Evolutionary conservation across 768 basidiomycete species (phyloP).

Genomic region (Phylloporus scabripes): DNA sequence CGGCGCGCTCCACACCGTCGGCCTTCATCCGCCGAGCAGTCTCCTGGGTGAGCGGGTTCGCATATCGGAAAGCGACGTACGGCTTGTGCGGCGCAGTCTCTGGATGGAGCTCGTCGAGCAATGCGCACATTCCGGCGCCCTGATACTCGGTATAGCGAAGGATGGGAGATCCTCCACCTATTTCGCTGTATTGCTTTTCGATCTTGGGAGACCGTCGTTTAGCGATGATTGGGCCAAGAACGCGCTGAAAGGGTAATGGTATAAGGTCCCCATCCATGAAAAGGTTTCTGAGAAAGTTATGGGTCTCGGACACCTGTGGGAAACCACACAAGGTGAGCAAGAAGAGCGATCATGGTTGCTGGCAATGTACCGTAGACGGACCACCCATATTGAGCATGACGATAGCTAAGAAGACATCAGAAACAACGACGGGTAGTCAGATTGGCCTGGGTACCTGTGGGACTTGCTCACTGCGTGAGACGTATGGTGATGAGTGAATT

Average conservation of each 20-base stretch:
- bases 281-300: conserved; percentile 86
- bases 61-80: conserved; percentile 95
- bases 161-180: conserved; percentile 97
- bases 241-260: conserved; percentile 85
- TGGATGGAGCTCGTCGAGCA: conserved; percentile 94
- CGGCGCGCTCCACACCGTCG: conserved; percentile 87
- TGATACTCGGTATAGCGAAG: conserved; percentile 83
- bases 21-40: conserved; percentile 77
- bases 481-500: not conserved
- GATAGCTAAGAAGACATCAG: conserved; percentile 49
- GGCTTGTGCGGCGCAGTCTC: conserved; percentile 91
- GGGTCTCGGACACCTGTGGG: conserved; percentile 79
- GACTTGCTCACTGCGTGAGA: conserved; percentile 36
- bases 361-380: conserved; percentile 69
- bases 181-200: conserved; percentile 89
- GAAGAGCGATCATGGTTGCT: not conserved
- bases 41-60: conserved; percentile 79
- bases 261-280: conserved; percentile 94
- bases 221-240: conserved; percentile 87
- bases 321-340: conserved; percentile 6
- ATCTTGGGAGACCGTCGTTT: conserved; percentile 85
- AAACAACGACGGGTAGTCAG: not conserved
- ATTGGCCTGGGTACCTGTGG: conserved; percentile 46
- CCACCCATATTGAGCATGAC: conserved; percentile 99
- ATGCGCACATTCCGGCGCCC: conserved; percentile 81